phyloP scores from a whole-genome alignment of 78 protist species.

The Anaeramoeba flamelloides region DNA sequence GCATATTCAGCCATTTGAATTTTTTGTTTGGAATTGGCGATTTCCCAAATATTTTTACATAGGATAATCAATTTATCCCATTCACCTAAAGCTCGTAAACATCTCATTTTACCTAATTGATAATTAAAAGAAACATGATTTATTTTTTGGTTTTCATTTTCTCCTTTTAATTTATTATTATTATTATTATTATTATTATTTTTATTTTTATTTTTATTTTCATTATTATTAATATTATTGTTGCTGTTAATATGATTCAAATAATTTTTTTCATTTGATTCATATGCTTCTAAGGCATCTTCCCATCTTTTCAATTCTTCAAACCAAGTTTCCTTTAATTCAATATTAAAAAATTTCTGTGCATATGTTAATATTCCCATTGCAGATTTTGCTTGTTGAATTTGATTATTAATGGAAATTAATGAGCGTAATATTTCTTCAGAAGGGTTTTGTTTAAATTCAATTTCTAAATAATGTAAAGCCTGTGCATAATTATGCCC shows the following conservation, averaged over 20 bases:
- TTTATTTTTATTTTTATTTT: too few species aligned
- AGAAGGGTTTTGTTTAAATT: too few species aligned
- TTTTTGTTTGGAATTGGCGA: background rate
- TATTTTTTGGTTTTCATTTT: too few species aligned
- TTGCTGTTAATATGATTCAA: too few species aligned
- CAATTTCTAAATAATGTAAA: conserved; percentile 59
- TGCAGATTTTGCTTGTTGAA: conserved; percentile 85
- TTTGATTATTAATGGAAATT: conserved; percentile 70
- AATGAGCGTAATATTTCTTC: conserved; percentile 40
- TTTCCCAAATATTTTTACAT: background rate
- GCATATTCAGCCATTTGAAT: background rate
- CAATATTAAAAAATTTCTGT: too few species aligned
- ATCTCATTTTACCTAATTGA: background rate
- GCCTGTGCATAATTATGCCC: conserved; percentile 94
- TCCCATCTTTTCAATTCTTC: too few species aligned
- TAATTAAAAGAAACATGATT: too few species aligned
- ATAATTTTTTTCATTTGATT: background rate
- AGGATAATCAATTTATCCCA: background rate
- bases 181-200: too few species aligned
- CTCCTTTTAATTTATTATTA: too few species aligned
- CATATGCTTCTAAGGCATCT: too few species aligned
- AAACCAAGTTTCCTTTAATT: too few species aligned
- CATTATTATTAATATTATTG: too few species aligned
- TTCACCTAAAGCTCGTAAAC: background rate
- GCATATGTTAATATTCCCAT: conserved; percentile 44